Evolutionary conservation across 1,284 basidiomycete genomes (phyloP).

Genomic region (Ustilago hordei): DNA sequence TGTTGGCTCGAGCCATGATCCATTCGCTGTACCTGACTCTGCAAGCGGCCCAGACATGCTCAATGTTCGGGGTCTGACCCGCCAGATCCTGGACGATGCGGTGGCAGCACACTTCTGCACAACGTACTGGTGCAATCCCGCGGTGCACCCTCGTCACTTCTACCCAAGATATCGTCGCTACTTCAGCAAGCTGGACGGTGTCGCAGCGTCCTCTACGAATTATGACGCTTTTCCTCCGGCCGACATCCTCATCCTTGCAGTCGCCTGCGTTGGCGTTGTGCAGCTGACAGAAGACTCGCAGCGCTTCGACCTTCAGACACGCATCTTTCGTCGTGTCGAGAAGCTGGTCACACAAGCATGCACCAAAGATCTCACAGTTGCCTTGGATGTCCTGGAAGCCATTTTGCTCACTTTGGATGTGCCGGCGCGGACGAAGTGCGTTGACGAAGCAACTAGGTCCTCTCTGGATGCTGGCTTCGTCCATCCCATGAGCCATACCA

Average conservation of each 20-base stretch:
- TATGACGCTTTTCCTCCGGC: constrained; percentile 26
- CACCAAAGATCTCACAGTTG: constrained; percentile 34
- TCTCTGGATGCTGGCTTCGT: constrained; percentile 38
- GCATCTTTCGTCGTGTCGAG: constrained; percentile 42
- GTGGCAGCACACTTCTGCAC: constrained; percentile 36
- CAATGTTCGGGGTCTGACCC: constrained; percentile 38
- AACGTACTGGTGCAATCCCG: constrained; percentile 45
- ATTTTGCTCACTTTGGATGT: constrained; percentile 39
- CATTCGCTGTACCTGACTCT: constrained; percentile 11
- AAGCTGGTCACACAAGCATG: constrained; percentile 35
- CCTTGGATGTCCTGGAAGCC: constrained; percentile 39
- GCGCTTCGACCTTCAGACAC: constrained; percentile 47
- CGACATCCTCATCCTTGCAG: constrained; percentile 39
- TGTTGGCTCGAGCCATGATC: not conserved
- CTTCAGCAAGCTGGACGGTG: constrained; percentile 29
- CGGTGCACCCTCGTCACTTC: constrained; percentile 35
- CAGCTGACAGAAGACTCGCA: constrained; percentile 25
- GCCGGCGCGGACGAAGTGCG: constrained; percentile 22
- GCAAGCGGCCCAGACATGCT: constrained; percentile 31
- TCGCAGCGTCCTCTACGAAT: constrained; percentile 14
- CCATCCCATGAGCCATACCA: constrained; percentile 45
- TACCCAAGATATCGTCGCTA: constrained; percentile 32
- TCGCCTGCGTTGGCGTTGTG: constrained; percentile 41
- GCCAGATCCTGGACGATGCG: constrained; percentile 33
- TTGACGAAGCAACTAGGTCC: constrained; percentile 31